Conservation (phyloP, 257 asterid genomes). For the Solanum lycopersicoides region DNA sequence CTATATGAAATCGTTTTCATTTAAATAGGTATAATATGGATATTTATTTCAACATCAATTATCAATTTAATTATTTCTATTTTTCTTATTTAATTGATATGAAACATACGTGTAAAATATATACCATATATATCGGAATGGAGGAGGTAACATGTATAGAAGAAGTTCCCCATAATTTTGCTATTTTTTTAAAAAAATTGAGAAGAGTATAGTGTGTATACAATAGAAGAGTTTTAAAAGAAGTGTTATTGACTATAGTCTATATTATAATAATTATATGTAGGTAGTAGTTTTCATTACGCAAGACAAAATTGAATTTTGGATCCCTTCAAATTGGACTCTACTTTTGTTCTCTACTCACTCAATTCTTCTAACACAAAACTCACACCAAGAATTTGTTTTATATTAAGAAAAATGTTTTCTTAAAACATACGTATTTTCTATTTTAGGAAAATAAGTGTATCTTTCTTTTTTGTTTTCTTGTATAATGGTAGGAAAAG, state of each 20-base stretch:
- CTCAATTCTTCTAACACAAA: neutral
- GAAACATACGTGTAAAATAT: no score
- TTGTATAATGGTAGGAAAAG: neutral
- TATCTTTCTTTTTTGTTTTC: neutral
- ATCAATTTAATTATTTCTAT: no score
- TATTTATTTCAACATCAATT: neutral
- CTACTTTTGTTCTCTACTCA: neutral
- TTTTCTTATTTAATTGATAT: no score
- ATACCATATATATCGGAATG: neutral
- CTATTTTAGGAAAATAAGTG: neutral
- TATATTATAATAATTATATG: neutral
- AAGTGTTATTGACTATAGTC: neutral
- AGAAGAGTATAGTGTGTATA: neutral
- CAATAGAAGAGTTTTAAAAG: neutral
- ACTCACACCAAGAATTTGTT: neutral
- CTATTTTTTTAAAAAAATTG: neutral
- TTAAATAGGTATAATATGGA: no score
- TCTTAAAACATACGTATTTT: neutral
- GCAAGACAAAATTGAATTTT: neutral
- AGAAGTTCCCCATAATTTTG: neutral
- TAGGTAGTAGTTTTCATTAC: neutral
- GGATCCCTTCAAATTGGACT: neutral
- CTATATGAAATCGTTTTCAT: neutral
- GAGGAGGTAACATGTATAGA: neutral
- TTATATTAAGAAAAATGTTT: no score